phyloP scores from a whole-genome alignment of 768 basidiomycete genomes.

The Suillus luteus region DNA sequence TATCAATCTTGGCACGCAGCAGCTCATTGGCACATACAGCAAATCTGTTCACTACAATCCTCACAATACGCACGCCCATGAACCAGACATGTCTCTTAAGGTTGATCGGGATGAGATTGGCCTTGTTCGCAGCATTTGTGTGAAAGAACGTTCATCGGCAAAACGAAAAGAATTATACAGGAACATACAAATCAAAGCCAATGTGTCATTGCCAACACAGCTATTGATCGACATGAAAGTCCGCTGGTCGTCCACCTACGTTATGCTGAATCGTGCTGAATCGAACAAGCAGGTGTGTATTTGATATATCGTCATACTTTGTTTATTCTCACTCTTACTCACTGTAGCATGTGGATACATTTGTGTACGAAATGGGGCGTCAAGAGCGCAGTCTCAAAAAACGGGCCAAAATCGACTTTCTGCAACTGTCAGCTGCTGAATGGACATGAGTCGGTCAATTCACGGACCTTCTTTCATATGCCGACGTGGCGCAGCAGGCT shows the following conservation, averaged over 20 bases:
- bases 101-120: too few species aligned
- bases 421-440: constrained; percentile 22
- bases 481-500: constrained; percentile 33
- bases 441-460: constrained; percentile 27
- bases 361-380: neutral
- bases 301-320: constrained; percentile 7
- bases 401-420: constrained; percentile 17
- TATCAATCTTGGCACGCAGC: too few species aligned
- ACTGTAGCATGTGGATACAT: constrained; percentile 25
- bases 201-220: neutral
- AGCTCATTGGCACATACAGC: too few species aligned
- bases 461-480: constrained; percentile 26
- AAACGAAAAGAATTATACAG: too few species aligned
- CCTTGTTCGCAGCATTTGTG: too few species aligned
- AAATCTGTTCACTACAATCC: too few species aligned
- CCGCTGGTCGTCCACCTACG: constrained; percentile 35
- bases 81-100: too few species aligned
- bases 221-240: constrained; percentile 35
- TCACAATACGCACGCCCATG: too few species aligned
- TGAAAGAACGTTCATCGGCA: too few species aligned
- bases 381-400: constrained; percentile 21
- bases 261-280: constrained; percentile 20
- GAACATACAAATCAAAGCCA: constrained; percentile 7
- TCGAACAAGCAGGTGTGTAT: constrained; percentile 18
- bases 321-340: neutral